Conservation (phyloP, 306 rosid species). For the Biancaea sappan region DNA sequence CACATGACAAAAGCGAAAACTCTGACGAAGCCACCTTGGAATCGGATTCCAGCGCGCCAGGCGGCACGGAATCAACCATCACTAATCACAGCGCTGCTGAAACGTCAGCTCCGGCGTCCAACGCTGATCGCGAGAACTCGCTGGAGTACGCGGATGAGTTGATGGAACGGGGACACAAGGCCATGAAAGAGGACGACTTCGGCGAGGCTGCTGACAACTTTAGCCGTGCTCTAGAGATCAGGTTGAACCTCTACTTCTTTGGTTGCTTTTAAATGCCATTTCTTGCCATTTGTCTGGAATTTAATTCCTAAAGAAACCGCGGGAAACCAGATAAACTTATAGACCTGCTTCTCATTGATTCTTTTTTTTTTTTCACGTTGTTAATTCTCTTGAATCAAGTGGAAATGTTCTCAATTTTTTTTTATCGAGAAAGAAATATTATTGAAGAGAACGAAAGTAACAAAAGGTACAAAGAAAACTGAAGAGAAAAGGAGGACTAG, state of each 20-base stretch:
- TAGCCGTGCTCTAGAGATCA: constrained; percentile 95
- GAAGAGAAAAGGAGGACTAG: no score
- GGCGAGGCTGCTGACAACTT: constrained; percentile 79
- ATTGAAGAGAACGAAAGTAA: no score
- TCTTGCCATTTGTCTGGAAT: not conserved
- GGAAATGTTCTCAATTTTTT: no score
- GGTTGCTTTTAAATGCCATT: not conserved
- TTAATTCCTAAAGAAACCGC: not conserved
- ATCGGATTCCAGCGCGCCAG: constrained; percentile 35
- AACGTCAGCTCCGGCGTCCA: constrained; percentile 48
- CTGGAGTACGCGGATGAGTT: constrained; percentile 62
- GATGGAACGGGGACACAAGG: constrained; percentile 67
- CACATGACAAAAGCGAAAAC: constrained; percentile 37
- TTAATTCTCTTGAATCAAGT: not conserved
- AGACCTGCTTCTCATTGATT: constrained; percentile 2
- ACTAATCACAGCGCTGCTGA: constrained; percentile 41
- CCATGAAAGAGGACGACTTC: constrained; percentile 71
- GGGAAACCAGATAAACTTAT: not conserved
- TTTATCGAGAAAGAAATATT: no score
- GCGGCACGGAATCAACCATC: constrained; percentile 51
- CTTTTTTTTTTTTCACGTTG: not conserved
- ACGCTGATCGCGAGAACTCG: constrained; percentile 49
- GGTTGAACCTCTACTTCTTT: constrained; percentile 50
- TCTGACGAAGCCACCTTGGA: constrained; percentile 48
- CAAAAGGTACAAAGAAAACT: no score